phyloP scores from a whole-genome alignment of 2,329 filamentous ascomycete genomes.

The Colletotrichum godetiae region DNA sequence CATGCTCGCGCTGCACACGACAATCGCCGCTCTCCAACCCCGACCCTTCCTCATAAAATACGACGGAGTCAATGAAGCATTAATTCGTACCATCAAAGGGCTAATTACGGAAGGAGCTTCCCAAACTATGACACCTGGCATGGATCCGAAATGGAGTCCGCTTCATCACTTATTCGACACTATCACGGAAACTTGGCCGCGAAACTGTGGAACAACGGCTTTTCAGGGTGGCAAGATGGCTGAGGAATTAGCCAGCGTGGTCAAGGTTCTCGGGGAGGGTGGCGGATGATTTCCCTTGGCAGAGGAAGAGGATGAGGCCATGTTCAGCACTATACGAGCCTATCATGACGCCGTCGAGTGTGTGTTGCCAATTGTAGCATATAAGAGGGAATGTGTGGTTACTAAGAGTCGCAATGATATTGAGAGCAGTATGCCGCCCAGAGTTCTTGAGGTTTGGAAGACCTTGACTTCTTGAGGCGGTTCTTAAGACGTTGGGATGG shows the following conservation, averaged over 20 bases:
- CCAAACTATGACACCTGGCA: not conserved
- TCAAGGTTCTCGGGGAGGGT: not conserved
- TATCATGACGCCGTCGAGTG: not conserved
- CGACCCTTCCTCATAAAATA: accelerated
- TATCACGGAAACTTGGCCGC: not conserved
- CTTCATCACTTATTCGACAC: not conserved
- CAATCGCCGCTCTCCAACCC: not conserved
- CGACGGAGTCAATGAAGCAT: not conserved
- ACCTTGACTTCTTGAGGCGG: not conserved
- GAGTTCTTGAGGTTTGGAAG: not conserved
- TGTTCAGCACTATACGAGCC: not conserved
- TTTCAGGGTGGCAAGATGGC: not conserved
- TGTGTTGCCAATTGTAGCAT: too few relatives aligned
- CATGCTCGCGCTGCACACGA: not conserved
- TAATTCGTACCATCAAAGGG: not conserved
- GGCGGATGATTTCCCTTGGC: not conserved
- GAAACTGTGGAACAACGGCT: not conserved
- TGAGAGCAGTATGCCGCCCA: not conserved
- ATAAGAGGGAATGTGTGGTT: too few relatives aligned
- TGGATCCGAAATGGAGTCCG: not conserved
- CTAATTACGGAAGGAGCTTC: not conserved
- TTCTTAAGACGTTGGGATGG: too few relatives aligned
- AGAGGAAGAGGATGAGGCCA: not conserved
- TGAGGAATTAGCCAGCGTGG: accelerated
- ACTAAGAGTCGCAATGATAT: not conserved